These are phyloP conservation scores for Ceratocystis albifundus DNA, from an alignment of 2,329 filamentous ascomycete species.

Conservation along the genomic window DNA sequence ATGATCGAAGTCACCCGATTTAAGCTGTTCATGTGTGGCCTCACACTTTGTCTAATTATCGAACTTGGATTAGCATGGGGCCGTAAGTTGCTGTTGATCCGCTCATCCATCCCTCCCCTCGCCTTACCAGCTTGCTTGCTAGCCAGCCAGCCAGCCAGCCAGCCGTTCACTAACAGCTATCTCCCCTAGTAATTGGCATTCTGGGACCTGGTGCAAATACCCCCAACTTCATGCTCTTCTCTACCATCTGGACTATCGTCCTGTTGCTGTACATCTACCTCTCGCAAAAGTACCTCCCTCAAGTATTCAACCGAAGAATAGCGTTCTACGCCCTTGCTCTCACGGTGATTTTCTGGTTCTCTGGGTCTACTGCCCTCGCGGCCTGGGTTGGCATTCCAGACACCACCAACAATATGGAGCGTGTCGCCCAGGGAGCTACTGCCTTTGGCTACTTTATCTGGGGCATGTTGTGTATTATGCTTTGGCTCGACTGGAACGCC, in stretches of 20 bases:
- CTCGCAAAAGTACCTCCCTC: slow-evolving; percentile 50
- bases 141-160: background rate
- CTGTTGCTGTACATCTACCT: slow-evolving; percentile 58
- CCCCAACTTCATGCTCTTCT: slow-evolving; percentile 71
- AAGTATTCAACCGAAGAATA: slow-evolving; percentile 50
- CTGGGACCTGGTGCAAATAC: slow-evolving; percentile 28
- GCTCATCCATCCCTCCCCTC: no score
- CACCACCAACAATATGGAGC: slow-evolving; percentile 40
- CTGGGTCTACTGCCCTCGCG: slow-evolving; percentile 67
- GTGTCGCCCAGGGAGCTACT: slow-evolving; percentile 49
- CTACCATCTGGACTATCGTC: slow-evolving; percentile 58
- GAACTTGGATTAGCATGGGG: slow-evolving; percentile 66
- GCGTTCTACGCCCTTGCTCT: slow-evolving; percentile 57
- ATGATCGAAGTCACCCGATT: slow-evolving; percentile 16
- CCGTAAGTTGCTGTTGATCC: slow-evolving; percentile 38
- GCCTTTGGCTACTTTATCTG: slow-evolving; percentile 57
- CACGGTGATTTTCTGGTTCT: slow-evolving; percentile 83
- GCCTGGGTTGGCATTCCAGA: slow-evolving; percentile 47
- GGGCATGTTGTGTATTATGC: slow-evolving; percentile 25
- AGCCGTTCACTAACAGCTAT: background rate
- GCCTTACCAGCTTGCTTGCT: background rate
- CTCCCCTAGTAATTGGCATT: slow-evolving; percentile 40
- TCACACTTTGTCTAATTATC: slow-evolving; percentile 38
- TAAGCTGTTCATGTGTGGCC: slow-evolving; percentile 15
- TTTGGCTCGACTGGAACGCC: slow-evolving; percentile 18